phyloP scores from a whole-genome alignment of 352 stramenopile species.

The Phytophthora pisi region DNA sequence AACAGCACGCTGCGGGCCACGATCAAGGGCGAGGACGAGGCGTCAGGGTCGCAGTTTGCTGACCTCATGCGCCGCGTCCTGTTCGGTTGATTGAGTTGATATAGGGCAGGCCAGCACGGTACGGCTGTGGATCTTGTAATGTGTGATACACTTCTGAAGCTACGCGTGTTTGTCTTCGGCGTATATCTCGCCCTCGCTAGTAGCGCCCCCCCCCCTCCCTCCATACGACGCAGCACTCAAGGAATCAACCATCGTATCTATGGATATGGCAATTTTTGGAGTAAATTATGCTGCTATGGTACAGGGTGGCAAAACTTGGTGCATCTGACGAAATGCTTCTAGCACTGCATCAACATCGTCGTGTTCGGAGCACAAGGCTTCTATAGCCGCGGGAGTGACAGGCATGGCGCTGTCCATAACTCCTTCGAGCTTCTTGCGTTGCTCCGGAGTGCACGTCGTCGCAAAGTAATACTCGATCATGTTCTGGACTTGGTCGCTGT shows the following conservation, averaged over 20 bases:
- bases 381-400: constrained; percentile 51
- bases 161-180: constrained; percentile 1
- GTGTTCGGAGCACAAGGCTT: constrained; percentile 56
- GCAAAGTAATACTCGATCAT: constrained; percentile 80
- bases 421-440: constrained; percentile 21
- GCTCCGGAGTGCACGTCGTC: constrained; percentile 24
- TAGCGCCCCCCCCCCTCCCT: too few relatives aligned
- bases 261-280: too few relatives aligned
- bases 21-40: constrained; percentile 77
- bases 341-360: constrained; percentile 32
- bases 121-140: constrained; percentile 25
- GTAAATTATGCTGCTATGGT: background rate
- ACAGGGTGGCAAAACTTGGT: background rate
- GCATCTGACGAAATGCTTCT: constrained; percentile 4
- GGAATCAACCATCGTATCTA: too few relatives aligned
- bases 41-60: constrained; percentile 60
- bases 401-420: background rate
- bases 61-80: constrained; percentile 70
- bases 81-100: constrained; percentile 45
- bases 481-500: constrained; percentile 37
- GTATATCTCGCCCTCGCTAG: too few relatives aligned
- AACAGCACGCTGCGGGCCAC: constrained; percentile 62
- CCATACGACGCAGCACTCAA: too few relatives aligned
- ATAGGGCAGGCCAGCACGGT: background rate
- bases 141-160: constrained; percentile 32